These are phyloP conservation scores for Fraxinus floribunda DNA, from an alignment of 305 asterid genomes.

Conservation along the genomic window DNA sequence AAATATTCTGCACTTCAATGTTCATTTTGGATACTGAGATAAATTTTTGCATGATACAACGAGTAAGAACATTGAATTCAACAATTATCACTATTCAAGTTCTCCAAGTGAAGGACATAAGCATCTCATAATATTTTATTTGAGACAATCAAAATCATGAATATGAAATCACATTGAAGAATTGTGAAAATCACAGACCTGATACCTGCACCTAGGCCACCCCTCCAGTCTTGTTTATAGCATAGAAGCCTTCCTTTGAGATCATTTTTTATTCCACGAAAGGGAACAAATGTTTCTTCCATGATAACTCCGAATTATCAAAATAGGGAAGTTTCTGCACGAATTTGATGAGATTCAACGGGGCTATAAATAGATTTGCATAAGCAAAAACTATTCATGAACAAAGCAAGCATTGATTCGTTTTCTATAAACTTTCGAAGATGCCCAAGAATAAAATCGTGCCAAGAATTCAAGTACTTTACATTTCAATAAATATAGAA, in stretches of 20 bases:
- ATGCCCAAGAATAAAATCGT: neutral
- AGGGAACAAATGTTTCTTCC: slow-evolving; percentile 97
- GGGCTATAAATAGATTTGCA: neutral
- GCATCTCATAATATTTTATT: neutral
- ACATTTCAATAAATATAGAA: neutral
- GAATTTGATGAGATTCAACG: neutral
- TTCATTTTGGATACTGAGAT: neutral
- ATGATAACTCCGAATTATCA: slow-evolving; percentile 36
- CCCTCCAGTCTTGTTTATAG: slow-evolving; percentile 87
- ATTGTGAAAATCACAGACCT: slow-evolving; percentile 49
- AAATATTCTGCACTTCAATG: too few species aligned
- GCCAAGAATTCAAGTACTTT: neutral
- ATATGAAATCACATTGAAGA: slow-evolving; percentile 15
- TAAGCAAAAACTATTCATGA: neutral
- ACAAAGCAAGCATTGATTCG: neutral
- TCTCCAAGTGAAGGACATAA: neutral
- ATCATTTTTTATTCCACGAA: slow-evolving; percentile 51
- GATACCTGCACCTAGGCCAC: slow-evolving; percentile 84
- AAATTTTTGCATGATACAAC: neutral
- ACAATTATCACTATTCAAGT: neutral
- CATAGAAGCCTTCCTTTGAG: slow-evolving; percentile 64
- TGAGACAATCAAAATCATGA: slow-evolving; percentile 4
- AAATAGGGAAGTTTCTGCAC: neutral
- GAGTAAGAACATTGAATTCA: neutral
- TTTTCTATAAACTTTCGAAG: neutral